Evolutionary conservation across 78 protist genomes (phyloP).

Genomic region (Planoprotostelium fungivorum): DNA sequence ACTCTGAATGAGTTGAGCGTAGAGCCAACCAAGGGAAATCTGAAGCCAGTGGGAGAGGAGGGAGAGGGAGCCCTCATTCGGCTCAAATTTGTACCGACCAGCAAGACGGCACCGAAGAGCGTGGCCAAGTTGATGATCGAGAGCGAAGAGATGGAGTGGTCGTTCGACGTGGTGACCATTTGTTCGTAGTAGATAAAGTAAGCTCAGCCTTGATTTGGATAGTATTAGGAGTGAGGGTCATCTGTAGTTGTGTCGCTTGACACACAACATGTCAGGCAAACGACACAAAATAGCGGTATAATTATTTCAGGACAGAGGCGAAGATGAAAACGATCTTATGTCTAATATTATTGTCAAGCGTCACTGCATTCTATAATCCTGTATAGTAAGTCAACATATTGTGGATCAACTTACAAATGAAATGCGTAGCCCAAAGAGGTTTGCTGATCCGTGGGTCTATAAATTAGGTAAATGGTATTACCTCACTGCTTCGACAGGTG

Average conservation of each 20-base stretch:
- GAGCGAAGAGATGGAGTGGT: background rate
- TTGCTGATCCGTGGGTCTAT: background rate
- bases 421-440: background rate
- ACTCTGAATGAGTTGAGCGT: background rate
- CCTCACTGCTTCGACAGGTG: background rate
- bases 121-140: background rate
- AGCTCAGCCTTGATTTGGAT: too few species aligned
- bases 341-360: too few species aligned
- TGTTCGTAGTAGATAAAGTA: too few species aligned
- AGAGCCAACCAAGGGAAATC: background rate
- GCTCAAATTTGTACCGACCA: background rate
- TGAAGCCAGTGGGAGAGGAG: background rate
- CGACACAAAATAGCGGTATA: too few species aligned
- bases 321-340: too few species aligned
- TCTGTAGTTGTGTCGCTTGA: too few species aligned
- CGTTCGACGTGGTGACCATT: background rate
- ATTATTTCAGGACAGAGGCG: too few species aligned
- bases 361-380: too few species aligned
- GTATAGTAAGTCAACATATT: too few species aligned
- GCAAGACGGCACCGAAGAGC: background rate
- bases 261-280: too few species aligned
- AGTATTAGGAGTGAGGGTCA: too few species aligned
- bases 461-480: background rate
- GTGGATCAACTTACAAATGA: too few species aligned
- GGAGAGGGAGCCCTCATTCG: background rate